Evolutionary conservation across 2,329 filamentous ascomycete species (phyloP).

Genomic region (Magnaporthiopsis rhizophila): DNA sequence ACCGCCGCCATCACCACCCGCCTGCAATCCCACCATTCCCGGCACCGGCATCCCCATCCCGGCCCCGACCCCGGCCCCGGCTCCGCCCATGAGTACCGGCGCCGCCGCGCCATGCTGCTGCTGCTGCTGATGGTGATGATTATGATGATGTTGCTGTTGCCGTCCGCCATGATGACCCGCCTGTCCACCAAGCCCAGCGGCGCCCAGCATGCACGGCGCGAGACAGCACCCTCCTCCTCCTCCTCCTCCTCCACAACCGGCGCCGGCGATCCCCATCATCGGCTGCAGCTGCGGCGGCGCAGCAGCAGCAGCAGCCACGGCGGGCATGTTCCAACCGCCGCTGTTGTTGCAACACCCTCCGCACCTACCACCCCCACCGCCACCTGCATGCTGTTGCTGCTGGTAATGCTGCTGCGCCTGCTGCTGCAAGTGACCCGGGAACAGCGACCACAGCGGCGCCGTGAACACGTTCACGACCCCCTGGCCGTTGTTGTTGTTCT

Average conservation of each 20-base stretch:
- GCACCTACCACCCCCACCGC: too few species aligned
- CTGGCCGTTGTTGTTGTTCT: neutral
- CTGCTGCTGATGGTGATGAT: too few species aligned
- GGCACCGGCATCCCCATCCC: neutral
- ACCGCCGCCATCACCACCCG: neutral
- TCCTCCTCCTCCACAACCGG: neutral
- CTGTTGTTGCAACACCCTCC: neutral
- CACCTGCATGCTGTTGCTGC: conserved; percentile 2
- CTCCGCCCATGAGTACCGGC: neutral
- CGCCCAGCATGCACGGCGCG: neutral
- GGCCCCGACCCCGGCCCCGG: neutral
- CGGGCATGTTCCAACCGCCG: neutral
- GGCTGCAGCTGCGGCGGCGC: neutral
- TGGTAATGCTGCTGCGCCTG: neutral
- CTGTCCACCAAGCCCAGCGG: neutral
- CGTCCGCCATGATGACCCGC: too few species aligned
- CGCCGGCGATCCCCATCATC: neutral
- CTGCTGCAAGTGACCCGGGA: neutral
- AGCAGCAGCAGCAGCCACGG: neutral
- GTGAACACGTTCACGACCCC: conserved; percentile 4
- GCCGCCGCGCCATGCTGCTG: neutral
- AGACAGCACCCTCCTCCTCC: neutral
- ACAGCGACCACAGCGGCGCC: conserved; percentile 2
- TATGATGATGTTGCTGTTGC: neutral
- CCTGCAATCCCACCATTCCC: neutral